Percentiles rank a stretch among this genome's conserved stretches.
Evolutionary conservation across 2,329 filamentous ascomycete species (phyloP).

Genomic region (Thermoascus crustaceus): DNA sequence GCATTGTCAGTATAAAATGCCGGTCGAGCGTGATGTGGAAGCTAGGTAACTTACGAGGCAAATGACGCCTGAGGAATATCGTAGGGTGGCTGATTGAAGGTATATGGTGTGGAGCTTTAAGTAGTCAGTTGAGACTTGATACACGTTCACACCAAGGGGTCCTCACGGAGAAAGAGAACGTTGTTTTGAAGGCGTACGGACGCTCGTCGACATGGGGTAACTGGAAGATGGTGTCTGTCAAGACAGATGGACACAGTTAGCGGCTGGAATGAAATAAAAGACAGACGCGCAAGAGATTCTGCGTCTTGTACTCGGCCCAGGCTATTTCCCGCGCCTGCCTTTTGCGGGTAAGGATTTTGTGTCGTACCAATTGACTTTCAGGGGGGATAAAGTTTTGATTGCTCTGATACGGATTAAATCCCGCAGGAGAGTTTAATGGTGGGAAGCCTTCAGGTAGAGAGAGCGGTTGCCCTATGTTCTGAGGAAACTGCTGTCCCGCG

Average conservation of each 20-base stretch:
- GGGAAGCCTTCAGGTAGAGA: conserved; percentile 18
- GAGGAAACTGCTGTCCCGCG: conserved; percentile 17
- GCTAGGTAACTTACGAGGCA: conserved; percentile 22
- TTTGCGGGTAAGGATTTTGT: not conserved
- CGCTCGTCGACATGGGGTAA: conserved; percentile 12
- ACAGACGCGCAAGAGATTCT: no score
- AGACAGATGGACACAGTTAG: no score
- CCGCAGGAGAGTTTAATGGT: conserved; percentile 16
- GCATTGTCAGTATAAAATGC: not conserved
- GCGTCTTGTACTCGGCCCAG: not conserved
- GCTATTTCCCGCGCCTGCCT: not conserved
- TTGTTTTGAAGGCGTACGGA: conserved; percentile 15
- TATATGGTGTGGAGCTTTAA: conserved; percentile 23
- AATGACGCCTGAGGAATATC: conserved; percentile 24
- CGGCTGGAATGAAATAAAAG: no score
- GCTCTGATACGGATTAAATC: conserved; percentile 17
- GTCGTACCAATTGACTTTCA: not conserved
- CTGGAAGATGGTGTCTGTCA: conserved; percentile 14
- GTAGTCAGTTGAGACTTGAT: conserved; percentile 7
- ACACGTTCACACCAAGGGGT: conserved; percentile 2
- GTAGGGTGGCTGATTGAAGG: conserved; percentile 26
- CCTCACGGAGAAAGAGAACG: conserved; percentile 18
- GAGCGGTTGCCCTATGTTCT: conserved; percentile 20
- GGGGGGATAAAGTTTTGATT: conserved; percentile 4
- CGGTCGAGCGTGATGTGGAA: not conserved